Percentiles rank a stretch among this genome's conserved stretches.
These are phyloP conservation scores for Porcisia hertigi DNA, from an alignment of 208 protist species.

Conservation along the genomic window DNA sequence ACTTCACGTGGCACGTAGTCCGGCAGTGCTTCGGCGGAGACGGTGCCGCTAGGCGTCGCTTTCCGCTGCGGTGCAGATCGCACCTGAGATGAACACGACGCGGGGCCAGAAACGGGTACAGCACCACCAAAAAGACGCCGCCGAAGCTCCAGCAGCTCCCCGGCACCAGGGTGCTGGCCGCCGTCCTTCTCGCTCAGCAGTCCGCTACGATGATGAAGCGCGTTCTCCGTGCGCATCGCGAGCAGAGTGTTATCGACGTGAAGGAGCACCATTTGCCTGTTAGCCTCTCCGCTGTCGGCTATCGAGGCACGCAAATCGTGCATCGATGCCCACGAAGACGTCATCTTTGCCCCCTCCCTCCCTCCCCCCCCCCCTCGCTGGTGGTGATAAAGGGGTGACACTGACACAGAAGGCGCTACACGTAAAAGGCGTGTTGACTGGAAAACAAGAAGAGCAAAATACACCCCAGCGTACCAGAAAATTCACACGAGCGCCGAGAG, in stretches of 20 bases:
- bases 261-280: constrained; percentile 33
- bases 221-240: constrained; percentile 26
- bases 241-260: constrained; percentile 31
- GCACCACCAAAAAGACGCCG: constrained; percentile 29
- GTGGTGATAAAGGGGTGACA: not conserved
- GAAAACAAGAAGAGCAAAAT: not conserved
- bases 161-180: constrained; percentile 11
- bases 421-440: not conserved
- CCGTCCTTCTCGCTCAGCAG: constrained; percentile 1
- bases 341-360: not conserved
- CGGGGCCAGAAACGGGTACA: constrained; percentile 17
- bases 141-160: constrained; percentile 19
- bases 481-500: too few species aligned
- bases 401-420: not conserved
- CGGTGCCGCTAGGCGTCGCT: not conserved
- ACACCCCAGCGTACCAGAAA: not conserved
- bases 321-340: not conserved
- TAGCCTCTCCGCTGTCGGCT: constrained; percentile 20
- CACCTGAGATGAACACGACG: constrained; percentile 11
- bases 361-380: not conserved
- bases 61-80: not conserved
- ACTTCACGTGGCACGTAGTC: not conserved
- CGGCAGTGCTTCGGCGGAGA: not conserved
- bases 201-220: constrained; percentile 8
- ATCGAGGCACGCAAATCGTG: not conserved